A percentile compares a stretch with the other conserved stretches of the same genome.
phyloP scores from a whole-genome alignment of 1,139 yeast genomes.

The Hyphopichia buzzinii region DNA sequence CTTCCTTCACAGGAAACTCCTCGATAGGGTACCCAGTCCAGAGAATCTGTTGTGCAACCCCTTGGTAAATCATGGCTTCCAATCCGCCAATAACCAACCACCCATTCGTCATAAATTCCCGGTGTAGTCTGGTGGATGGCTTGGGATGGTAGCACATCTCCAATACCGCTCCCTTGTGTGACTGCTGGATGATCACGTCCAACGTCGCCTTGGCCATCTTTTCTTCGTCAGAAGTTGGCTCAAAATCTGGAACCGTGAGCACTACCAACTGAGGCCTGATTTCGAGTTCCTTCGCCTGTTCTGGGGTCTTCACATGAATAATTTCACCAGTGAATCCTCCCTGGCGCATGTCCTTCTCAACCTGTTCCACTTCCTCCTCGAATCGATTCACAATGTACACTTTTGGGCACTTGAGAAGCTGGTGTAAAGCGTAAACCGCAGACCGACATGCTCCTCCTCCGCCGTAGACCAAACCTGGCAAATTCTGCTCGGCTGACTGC shows the following conservation, averaged over 20 bases:
- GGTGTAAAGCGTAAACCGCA: constrained; percentile 25
- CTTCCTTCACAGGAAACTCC: constrained; percentile 14
- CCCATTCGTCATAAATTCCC: constrained; percentile 17
- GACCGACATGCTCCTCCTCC: constrained; percentile 35
- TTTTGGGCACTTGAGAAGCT: constrained; percentile 19
- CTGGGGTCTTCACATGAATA: constrained; percentile 18
- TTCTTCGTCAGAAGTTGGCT: constrained; percentile 20
- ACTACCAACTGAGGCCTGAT: constrained; percentile 19
- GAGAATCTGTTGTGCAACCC: constrained; percentile 24
- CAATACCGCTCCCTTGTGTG: constrained; percentile 19
- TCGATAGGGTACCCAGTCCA: constrained; percentile 24
- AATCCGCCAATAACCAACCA: constrained; percentile 28
- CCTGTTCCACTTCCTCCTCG: constrained; percentile 20
- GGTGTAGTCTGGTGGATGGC: constrained; percentile 18
- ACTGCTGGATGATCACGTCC: constrained; percentile 18
- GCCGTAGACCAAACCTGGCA: constrained; percentile 29
- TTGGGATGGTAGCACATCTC: constrained; percentile 34
- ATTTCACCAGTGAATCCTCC: constrained; percentile 21
- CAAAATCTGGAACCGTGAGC: constrained; percentile 26
- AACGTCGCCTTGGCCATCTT: constrained; percentile 21
- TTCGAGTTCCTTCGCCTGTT: constrained; percentile 15
- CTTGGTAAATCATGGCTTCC: constrained; percentile 29
- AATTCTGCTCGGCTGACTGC: constrained; percentile 2
- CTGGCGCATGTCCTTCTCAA: constrained; percentile 14
- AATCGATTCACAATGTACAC: constrained; percentile 26